phyloP scores from a whole-genome alignment of 306 rosid species.

The Calophaca sinica region DNA sequence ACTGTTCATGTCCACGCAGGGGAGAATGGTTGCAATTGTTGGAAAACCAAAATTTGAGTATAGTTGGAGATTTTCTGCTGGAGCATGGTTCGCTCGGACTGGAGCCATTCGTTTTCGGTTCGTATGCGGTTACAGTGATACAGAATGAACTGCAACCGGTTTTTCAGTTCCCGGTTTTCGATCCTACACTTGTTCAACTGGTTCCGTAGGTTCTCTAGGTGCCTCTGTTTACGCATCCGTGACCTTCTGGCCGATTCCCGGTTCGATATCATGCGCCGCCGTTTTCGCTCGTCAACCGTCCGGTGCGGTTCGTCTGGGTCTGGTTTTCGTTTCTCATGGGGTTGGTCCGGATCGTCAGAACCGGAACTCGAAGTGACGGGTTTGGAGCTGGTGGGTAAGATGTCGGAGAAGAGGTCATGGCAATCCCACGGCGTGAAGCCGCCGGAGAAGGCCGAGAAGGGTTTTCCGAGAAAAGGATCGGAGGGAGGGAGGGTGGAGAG shows the following conservation, averaged over 20 bases:
- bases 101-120: conserved; percentile 73
- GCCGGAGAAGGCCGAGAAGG: conserved; percentile 54
- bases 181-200: conserved; percentile 75
- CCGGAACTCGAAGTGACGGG: conserved; percentile 52
- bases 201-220: conserved; percentile 80
- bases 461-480: conserved; percentile 55
- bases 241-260: conserved; percentile 96
- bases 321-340: conserved; percentile 28
- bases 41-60: conserved; percentile 63
- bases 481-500: conserved; percentile 59
- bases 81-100: conserved; percentile 62
- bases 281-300: conserved; percentile 68
- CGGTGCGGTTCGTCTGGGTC: conserved; percentile 42
- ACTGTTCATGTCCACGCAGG: conserved; percentile 66
- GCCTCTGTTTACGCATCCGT: conserved; percentile 86
- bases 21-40: conserved; percentile 60
- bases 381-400: conserved; percentile 42
- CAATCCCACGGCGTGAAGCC: conserved; percentile 65
- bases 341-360: conserved; percentile 47
- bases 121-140: conserved; percentile 57
- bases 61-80: conserved; percentile 57
- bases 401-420: conserved; percentile 42
- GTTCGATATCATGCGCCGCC: conserved; percentile 90
- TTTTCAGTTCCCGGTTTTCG: conserved; percentile 76
- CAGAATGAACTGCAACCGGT: conserved; percentile 58